Evolutionary conservation across 495 filamentous ascomycete species (phyloP).

Genomic region (Astrothelium subdiscretum): DNA sequence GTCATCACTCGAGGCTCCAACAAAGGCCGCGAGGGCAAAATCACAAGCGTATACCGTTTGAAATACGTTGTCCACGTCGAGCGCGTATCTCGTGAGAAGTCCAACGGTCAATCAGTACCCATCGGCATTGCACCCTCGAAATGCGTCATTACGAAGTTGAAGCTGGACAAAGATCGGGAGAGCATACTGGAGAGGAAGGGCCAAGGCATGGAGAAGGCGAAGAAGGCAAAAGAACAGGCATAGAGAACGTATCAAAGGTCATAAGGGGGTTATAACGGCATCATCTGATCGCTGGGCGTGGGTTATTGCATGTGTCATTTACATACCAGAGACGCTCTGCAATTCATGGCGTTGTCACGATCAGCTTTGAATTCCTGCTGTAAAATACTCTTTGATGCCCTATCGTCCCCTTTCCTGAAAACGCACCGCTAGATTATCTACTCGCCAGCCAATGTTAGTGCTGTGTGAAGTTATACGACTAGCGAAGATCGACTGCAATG

Average conservation of each 20-base stretch:
- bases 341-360: background rate
- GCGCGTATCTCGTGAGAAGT: slow-evolving; percentile 87
- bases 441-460: slow-evolving; percentile 48
- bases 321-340: background rate
- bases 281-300: slow-evolving; percentile 24
- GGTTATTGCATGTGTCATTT: slow-evolving; percentile 6
- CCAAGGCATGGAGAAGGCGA: slow-evolving; percentile 53
- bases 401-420: background rate
- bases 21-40: slow-evolving; percentile 93
- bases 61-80: slow-evolving; percentile 92
- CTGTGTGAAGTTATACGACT: slow-evolving; percentile 65
- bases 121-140: slow-evolving; percentile 85
- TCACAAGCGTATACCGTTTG: slow-evolving; percentile 84
- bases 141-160: slow-evolving; percentile 92
- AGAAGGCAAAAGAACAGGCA: slow-evolving; percentile 40
- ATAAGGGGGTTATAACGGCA: slow-evolving; percentile 4
- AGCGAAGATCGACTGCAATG: slow-evolving; percentile 48
- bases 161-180: slow-evolving; percentile 97
- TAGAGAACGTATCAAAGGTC: slow-evolving; percentile 16
- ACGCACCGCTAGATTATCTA: slow-evolving; percentile 56
- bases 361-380: background rate
- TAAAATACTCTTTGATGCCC: background rate
- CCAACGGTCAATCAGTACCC: slow-evolving; percentile 80
- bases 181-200: slow-evolving; percentile 76
- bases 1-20: slow-evolving; percentile 72